A percentile compares a stretch with the other conserved stretches of the same genome.
These are phyloP conservation scores for Fusarium sp. DNA, from an alignment of 2,329 filamentous ascomycete genomes.

Conservation along the genomic window DNA sequence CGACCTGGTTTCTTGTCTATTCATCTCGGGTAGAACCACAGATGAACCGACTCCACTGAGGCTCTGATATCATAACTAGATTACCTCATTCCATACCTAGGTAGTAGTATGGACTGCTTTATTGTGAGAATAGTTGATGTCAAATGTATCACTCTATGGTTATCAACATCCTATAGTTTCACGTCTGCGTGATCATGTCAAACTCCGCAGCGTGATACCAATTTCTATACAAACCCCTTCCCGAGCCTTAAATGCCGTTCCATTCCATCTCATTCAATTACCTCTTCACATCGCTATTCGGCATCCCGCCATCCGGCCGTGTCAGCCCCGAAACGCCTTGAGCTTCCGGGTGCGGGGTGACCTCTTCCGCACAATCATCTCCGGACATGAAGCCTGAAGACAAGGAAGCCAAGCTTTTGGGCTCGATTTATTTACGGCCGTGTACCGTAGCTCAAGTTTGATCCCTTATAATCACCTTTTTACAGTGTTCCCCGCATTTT, in stretches of 20 bases:
- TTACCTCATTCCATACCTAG: neutral
- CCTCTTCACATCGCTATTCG: slow-evolving; percentile 42
- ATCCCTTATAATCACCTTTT: slow-evolving; percentile 4
- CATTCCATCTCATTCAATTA: neutral
- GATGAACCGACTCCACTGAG: slow-evolving; percentile 32
- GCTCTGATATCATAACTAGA: slow-evolving; percentile 19
- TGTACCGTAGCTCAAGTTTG: neutral
- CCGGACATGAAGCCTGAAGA: slow-evolving; percentile 12
- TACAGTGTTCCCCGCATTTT: slow-evolving; percentile 9
- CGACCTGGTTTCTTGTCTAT: no score
- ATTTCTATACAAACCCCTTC: neutral
- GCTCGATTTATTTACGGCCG: neutral
- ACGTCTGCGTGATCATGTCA: slow-evolving; percentile 5
- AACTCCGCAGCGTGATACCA: slow-evolving; percentile 2
- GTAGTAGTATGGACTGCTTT: neutral
- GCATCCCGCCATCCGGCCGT: slow-evolving; percentile 38
- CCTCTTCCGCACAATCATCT: slow-evolving; percentile 41
- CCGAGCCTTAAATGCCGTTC: neutral
- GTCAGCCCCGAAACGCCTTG: slow-evolving; percentile 32
- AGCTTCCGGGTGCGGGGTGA: slow-evolving; percentile 32
- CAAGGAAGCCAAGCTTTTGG: slow-evolving; percentile 13
- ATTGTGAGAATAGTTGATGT: neutral
- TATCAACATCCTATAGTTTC: slow-evolving; percentile 6
- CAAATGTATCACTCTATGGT: neutral
- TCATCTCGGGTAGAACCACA: slow-evolving; percentile 16